Percentiles rank a stretch among this genome's conserved stretches.
Evolutionary conservation across 2,329 filamentous ascomycete species (phyloP).

Genomic region (Aureobasidium sp.): DNA sequence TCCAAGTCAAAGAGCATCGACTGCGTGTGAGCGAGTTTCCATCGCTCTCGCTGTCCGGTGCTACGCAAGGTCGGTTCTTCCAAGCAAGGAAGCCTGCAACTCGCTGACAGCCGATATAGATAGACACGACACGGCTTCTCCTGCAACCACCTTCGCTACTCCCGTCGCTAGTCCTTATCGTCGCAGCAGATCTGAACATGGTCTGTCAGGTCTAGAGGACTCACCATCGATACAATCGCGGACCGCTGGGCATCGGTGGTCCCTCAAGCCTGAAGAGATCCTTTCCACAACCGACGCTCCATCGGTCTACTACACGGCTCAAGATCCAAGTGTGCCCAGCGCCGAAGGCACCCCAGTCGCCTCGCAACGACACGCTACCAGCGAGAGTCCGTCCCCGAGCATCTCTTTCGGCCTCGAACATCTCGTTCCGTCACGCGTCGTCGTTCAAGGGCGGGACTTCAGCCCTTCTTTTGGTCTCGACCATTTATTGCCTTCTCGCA

Average conservation of each 20-base stretch:
- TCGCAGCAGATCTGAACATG: constrained; percentile 7
- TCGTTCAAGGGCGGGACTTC: constrained; percentile 5
- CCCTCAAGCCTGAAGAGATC: neutral
- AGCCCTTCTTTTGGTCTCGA: constrained; percentile 26
- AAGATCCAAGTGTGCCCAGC: constrained; percentile 18
- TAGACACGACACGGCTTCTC: constrained; percentile 6
- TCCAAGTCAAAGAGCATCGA: constrained; percentile 4
- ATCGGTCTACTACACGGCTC: constrained; percentile 50
- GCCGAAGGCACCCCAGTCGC: neutral
- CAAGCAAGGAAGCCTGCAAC: neutral
- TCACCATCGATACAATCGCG: neutral
- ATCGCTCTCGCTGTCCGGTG: constrained; percentile 15
- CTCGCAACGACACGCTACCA: constrained; percentile 19
- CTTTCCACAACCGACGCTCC: constrained; percentile 3
- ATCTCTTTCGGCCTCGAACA: constrained; percentile 29
- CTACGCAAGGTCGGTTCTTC: neutral
- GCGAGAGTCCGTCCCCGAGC: constrained; percentile 23
- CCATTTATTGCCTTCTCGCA: constrained; percentile 28
- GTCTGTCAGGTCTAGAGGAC: neutral
- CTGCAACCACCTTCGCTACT: neutral
- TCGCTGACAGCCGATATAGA: neutral
- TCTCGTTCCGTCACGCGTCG: constrained; percentile 25
- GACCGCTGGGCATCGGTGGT: constrained; percentile 8
- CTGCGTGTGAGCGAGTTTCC: constrained; percentile 13
- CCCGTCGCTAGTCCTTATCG: neutral